These are phyloP conservation scores for Arthroderma sp. DNA, from an alignment of 2,329 filamentous ascomycete species.

Conservation along the genomic window DNA sequence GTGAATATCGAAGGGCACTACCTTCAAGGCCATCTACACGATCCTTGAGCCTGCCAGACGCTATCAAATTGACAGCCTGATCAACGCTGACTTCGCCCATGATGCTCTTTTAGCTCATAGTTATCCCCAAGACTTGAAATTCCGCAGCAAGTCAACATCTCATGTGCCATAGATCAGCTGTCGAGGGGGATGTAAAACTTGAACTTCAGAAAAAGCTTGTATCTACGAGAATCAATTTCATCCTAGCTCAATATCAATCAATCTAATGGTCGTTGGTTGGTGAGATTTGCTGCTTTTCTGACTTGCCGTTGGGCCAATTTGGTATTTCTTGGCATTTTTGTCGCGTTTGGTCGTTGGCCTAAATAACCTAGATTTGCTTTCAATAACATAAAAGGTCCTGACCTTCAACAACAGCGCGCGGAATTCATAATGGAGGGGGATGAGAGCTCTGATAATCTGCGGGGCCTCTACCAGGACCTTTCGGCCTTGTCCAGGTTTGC, in stretches of 20 bases:
- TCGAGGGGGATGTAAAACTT: background rate
- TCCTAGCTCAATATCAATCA: background rate
- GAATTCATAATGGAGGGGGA: slow-evolving; percentile 53
- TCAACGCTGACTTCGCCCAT: slow-evolving; percentile 36
- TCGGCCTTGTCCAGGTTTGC: slow-evolving; percentile 61
- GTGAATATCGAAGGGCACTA: slow-evolving; percentile 14
- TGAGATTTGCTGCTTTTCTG: too few species aligned
- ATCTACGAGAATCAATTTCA: background rate
- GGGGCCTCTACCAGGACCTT: slow-evolving; percentile 77
- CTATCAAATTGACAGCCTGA: slow-evolving; percentile 32
- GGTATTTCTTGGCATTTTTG: slow-evolving; percentile 3
- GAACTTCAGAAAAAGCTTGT: background rate
- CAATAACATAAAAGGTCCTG: slow-evolving; percentile 1
- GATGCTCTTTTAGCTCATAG: slow-evolving; percentile 1
- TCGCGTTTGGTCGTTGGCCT: background rate
- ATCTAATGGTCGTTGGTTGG: background rate
- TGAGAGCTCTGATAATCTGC: slow-evolving; percentile 62
- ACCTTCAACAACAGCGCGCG: background rate
- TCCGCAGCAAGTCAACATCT: background rate
- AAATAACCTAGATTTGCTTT: background rate
- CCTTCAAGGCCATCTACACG: slow-evolving; percentile 42
- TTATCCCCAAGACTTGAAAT: background rate
- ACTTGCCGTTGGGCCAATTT: background rate
- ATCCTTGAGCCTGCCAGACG: slow-evolving; percentile 34
- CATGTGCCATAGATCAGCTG: background rate